These are phyloP conservation scores for Dothideomycetes sp. DNA, from an alignment of 2,329 filamentous ascomycete species.

Conservation along the genomic window DNA sequence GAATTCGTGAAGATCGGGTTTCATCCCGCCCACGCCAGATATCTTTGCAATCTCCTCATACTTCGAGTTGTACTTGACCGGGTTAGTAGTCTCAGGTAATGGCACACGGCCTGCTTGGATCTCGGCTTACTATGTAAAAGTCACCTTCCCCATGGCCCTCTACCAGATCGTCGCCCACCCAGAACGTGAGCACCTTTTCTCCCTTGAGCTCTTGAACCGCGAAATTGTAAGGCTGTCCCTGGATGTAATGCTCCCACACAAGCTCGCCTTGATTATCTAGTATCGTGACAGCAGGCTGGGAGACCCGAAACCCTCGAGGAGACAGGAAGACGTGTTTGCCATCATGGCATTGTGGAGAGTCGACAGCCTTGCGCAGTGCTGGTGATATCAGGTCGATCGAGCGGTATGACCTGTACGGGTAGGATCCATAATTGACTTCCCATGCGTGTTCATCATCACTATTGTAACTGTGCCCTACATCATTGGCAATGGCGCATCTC, in stretches of 20 bases:
- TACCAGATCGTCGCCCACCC: slow-evolving; percentile 37
- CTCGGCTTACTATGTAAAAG: slow-evolving; percentile 31
- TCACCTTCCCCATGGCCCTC: slow-evolving; percentile 35
- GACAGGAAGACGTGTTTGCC: slow-evolving; percentile 7
- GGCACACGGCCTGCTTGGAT: not conserved
- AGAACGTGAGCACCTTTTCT: slow-evolving; percentile 37
- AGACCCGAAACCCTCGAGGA: slow-evolving; percentile 2
- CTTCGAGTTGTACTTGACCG: slow-evolving; percentile 22
- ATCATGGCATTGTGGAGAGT: slow-evolving; percentile 8
- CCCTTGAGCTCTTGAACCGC: slow-evolving; percentile 34
- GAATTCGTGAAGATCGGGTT: slow-evolving; percentile 32
- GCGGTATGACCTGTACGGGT: slow-evolving; percentile 5
- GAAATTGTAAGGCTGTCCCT: slow-evolving; percentile 33
- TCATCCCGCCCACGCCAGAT: slow-evolving; percentile 23
- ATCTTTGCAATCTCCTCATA: slow-evolving; percentile 27
- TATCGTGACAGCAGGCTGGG: slow-evolving; percentile 1
- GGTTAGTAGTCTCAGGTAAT: not conserved
- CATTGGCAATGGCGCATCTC: not conserved
- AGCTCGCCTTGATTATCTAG: slow-evolving; percentile 8
- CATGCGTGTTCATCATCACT: not conserved
- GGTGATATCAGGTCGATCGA: slow-evolving; percentile 7
- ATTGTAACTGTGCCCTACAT: slow-evolving; percentile 4
- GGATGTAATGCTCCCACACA: slow-evolving; percentile 3
- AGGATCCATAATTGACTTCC: slow-evolving; percentile 3
- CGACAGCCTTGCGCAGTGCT: slow-evolving; percentile 4